Evolutionary conservation across 148 eudicot species (phyloP), one percentile per base, ranked within the genome.

Genomic region (Fagopyrum homotropicum): DNA sequence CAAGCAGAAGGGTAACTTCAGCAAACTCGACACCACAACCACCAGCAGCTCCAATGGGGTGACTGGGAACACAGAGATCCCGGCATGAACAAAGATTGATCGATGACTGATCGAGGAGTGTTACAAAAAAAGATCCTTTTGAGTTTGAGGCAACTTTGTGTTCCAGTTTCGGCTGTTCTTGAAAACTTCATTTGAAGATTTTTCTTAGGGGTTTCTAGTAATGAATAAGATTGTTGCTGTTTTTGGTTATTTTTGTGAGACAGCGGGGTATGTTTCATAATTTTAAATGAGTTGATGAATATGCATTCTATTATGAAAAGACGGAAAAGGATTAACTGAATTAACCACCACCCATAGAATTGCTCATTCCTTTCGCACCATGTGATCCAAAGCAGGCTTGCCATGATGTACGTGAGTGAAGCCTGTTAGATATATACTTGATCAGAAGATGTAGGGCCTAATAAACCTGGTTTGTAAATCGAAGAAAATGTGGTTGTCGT

Each of bases 1-100:
- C 85, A 93, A 89, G 86, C 87, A 85, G 54, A 91, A 87, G 80
- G 98, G 98, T 16, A 89, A 91, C 76, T 93, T 91, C 90, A 91
- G 93, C 84, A 87, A 89, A 55, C 79, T 93, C 15, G 86, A 47
- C 75, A 86, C 72, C 43, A 80, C 29, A 14, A 9, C 5, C 6
- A 16, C 66, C 8, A 60, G 15, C 12, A n/a, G 9, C 72, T 30
- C 69, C 15, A 30, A 63, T 45, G 79, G 79, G 50, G 66, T 76
- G 83, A 73, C 81, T 72, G 83, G 78, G 76, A 81, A 73, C 78
- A 73, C 83, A 74, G 73, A 66, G 17, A 40, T 15, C 46, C 46
- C 17, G 5, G 71, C 71, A 40, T 66, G 71, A 66, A 11, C 45
- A 30, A 10, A 10, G 4, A 4, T 57, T 5, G 35, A 19, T 19